Conservation (phyloP, 495 filamentous ascomycete genomes). For the Filosporella fistucella region DNA sequence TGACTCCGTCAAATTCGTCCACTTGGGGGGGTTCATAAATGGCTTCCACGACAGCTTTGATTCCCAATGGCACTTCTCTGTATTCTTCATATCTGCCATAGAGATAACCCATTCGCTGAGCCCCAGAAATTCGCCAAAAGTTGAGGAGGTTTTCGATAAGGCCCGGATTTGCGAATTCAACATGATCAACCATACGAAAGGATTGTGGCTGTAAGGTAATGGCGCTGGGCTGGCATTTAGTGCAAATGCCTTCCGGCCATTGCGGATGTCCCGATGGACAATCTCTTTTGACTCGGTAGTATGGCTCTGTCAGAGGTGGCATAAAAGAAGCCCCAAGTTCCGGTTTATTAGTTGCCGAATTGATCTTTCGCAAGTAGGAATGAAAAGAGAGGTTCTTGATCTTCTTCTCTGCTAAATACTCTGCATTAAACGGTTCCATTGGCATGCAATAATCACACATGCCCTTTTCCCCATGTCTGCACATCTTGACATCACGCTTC, state of each 20-base stretch:
- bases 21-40: conserved; percentile 96
- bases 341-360: conserved; percentile 91
- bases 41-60: conserved; percentile 96
- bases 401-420: conserved; percentile 88
- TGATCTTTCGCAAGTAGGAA: conserved; percentile 88
- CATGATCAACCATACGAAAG: conserved; percentile 98
- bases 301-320: conserved; percentile 91
- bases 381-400: conserved; percentile 99
- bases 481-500: conserved; percentile 76
- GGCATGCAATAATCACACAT: conserved; percentile 99
- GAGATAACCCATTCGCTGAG: conserved; percentile 82
- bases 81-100: conserved; percentile 93
- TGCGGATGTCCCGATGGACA: conserved; percentile 90
- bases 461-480: conserved; percentile 89
- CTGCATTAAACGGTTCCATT: conserved; percentile 84
- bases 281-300: conserved; percentile 80
- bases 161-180: conserved; percentile 82
- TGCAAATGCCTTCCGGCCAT: conserved; percentile 98
- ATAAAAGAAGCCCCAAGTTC: conserved; percentile 91
- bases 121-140: conserved; percentile 78
- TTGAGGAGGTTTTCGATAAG: conserved; percentile 84
- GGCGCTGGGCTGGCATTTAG: conserved; percentile 95
- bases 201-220: conserved; percentile 92
- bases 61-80: conserved; percentile 82
- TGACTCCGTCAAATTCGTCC: conserved; percentile 86